A percentile compares a stretch with the other conserved stretches of the same genome.
Conservation (phyloP, 2,329 filamentous ascomycete species). For the Monilinia aucupariae region DNA sequence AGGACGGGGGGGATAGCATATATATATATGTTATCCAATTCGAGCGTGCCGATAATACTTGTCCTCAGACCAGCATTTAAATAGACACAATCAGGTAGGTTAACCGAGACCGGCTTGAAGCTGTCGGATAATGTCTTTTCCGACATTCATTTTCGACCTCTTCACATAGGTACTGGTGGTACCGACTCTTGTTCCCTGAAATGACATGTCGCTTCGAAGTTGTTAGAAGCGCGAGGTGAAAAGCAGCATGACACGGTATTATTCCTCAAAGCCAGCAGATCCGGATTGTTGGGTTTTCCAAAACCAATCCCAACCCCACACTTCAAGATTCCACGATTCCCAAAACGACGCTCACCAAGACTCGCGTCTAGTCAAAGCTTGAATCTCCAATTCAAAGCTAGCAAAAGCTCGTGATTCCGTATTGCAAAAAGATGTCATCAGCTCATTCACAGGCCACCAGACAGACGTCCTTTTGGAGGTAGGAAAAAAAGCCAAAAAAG, state of each 20-base stretch:
- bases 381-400: background rate
- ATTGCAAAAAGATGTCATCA: background rate
- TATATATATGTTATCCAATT: slow-evolving; percentile 7
- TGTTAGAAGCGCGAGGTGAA: background rate
- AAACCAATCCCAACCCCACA: slow-evolving; percentile 7
- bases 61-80: background rate
- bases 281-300: too few species aligned
- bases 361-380: background rate
- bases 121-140: slow-evolving; percentile 17
- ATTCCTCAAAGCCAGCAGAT: too few species aligned
- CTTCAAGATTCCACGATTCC: background rate
- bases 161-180: too few species aligned
- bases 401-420: too few species aligned
- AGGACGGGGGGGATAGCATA: background rate
- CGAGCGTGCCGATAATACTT: background rate
- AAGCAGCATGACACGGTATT: too few species aligned
- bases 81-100: background rate
- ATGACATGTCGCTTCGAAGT: background rate
- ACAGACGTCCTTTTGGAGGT: too few species aligned
- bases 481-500: background rate
- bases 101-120: slow-evolving; percentile 3
- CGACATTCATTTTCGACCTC: background rate
- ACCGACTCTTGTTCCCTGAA: slow-evolving; percentile 5
- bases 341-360: background rate
- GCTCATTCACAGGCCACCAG: too few species aligned